A percentile compares a stretch with the other conserved stretches of the same genome.
Conservation (phyloP, 768 basidiomycete species). For the Lepiota brunneoincarnata region DNA sequence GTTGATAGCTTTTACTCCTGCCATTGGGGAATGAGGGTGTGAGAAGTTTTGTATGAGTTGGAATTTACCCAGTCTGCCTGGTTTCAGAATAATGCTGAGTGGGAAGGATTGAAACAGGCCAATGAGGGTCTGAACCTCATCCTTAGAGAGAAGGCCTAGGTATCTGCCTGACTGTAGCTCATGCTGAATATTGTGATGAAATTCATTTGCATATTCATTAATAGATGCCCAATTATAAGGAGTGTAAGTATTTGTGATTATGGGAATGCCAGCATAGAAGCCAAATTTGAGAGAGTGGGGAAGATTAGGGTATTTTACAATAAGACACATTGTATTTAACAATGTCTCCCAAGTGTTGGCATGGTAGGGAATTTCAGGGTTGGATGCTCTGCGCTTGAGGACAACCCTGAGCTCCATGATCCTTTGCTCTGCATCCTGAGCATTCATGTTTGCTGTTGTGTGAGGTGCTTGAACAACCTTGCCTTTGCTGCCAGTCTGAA, state of each 20-base stretch:
- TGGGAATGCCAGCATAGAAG: constrained; percentile 29
- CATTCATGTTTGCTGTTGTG: constrained; percentile 32
- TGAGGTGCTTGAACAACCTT: constrained; percentile 22
- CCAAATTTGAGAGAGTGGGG: constrained; percentile 19
- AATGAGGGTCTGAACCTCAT: constrained; percentile 19
- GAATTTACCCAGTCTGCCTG: constrained; percentile 22
- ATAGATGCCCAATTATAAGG: constrained; percentile 29
- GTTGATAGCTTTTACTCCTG: constrained; percentile 25
- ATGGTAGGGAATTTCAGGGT: constrained; percentile 26
- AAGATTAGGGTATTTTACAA: constrained; percentile 20
- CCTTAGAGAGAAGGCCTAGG: constrained; percentile 23
- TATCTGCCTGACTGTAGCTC: constrained; percentile 23
- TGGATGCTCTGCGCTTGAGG: constrained; percentile 27
- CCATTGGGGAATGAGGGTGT: constrained; percentile 13
- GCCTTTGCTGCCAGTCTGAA: background rate
- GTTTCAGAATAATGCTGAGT: constrained; percentile 28
- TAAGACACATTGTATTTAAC: constrained; percentile 17
- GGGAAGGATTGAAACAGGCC: constrained; percentile 34
- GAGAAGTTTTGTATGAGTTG: constrained; percentile 33
- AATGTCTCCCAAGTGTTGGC: constrained; percentile 23
- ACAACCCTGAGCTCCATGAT: constrained; percentile 37
- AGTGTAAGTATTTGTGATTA: constrained; percentile 20
- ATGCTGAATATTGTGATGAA: constrained; percentile 13
- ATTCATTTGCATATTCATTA: constrained; percentile 1
- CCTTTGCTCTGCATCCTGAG: constrained; percentile 33